Evolutionary conservation across 768 basidiomycete species (phyloP).

Genomic region (Fomitopsis pulvina): DNA sequence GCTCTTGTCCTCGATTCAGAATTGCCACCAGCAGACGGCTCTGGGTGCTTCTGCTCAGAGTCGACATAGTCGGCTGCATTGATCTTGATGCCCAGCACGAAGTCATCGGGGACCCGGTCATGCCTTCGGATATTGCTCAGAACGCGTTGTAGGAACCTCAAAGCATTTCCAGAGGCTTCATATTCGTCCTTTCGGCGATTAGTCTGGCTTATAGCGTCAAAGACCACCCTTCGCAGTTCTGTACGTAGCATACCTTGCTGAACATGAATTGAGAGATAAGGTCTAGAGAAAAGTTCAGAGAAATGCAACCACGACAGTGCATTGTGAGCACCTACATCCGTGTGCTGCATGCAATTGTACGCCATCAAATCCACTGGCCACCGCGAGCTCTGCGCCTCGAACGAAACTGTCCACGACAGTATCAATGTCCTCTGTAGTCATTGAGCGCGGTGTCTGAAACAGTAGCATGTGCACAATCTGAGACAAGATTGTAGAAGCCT

Average conservation of each 20-base stretch:
- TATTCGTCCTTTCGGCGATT: slow-evolving; percentile 61
- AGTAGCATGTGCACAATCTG: slow-evolving; percentile 36
- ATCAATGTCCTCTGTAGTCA: slow-evolving; percentile 56
- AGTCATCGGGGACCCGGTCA: slow-evolving; percentile 40
- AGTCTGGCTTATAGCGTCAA: slow-evolving; percentile 24
- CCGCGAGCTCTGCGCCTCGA: slow-evolving; percentile 57
- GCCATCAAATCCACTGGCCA: slow-evolving; percentile 75
- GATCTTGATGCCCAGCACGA: slow-evolving; percentile 73
- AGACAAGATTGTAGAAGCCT: slow-evolving; percentile 21
- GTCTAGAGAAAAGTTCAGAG: no score
- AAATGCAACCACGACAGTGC: no score
- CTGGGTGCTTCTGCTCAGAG: slow-evolving; percentile 8
- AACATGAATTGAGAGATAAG: slow-evolving; percentile 76
- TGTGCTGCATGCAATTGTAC: slow-evolving; percentile 81
- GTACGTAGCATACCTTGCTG: slow-evolving; percentile 43
- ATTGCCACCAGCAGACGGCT: neutral
- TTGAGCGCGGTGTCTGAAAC: slow-evolving; percentile 58
- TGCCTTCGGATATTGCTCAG: slow-evolving; percentile 46
- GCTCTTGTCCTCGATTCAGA: slow-evolving; percentile 34
- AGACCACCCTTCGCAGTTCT: neutral
- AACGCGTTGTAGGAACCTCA: slow-evolving; percentile 56
- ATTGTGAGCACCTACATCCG: slow-evolving; percentile 82
- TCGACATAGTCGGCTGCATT: slow-evolving; percentile 70
- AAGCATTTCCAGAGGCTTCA: slow-evolving; percentile 35
- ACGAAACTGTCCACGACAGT: slow-evolving; percentile 57